Conservation (phyloP, 1,139 yeast genomes). For the Suhomyces bokatorum region DNA sequence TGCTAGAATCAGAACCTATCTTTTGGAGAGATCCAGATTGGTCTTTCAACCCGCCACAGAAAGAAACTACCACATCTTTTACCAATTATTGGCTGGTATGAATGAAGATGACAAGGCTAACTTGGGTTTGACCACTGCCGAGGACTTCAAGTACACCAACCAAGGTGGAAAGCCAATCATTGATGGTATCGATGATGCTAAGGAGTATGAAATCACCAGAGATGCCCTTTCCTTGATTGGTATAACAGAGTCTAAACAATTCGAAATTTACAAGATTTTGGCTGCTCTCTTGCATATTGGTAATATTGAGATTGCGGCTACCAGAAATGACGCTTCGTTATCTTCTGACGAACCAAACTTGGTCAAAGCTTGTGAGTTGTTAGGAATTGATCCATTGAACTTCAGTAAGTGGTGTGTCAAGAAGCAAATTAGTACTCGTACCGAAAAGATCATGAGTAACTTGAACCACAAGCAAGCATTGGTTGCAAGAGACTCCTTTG, state of each 20-base stretch:
- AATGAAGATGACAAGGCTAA: conserved; percentile 55
- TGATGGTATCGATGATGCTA: conserved; percentile 77
- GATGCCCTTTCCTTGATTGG: conserved; percentile 83
- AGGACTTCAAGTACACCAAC: conserved; percentile 77
- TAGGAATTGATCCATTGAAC: conserved; percentile 71
- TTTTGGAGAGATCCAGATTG: conserved; percentile 88
- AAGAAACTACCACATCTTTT: conserved; percentile 93
- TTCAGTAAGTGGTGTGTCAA: conserved; percentile 94
- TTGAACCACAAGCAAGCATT: conserved; percentile 81
- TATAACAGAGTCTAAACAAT: conserved; percentile 58
- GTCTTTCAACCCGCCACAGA: conserved; percentile 90
- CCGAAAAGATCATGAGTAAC: conserved; percentile 86
- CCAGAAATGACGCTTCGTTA: conserved; percentile 81
- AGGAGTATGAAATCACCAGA: conserved; percentile 72
- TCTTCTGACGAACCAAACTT: conserved; percentile 86
- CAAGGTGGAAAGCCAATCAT: conserved; percentile 84
- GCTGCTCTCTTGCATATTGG: conserved; percentile 94
- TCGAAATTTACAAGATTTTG: conserved; percentile 70
- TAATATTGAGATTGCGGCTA: conserved; percentile 83
- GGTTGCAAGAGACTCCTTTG: conserved; percentile 94
- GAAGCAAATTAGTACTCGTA: conserved; percentile 89
- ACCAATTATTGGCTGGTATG: conserved; percentile 84
- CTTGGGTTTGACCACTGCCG: conserved; percentile 62
- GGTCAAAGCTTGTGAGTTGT: conserved; percentile 77
- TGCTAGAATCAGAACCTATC: conserved; percentile 88